Base-by-base conservation (phyloP, 768 basidiomycete genomes). In the Calvatia gigantea region DNA sequence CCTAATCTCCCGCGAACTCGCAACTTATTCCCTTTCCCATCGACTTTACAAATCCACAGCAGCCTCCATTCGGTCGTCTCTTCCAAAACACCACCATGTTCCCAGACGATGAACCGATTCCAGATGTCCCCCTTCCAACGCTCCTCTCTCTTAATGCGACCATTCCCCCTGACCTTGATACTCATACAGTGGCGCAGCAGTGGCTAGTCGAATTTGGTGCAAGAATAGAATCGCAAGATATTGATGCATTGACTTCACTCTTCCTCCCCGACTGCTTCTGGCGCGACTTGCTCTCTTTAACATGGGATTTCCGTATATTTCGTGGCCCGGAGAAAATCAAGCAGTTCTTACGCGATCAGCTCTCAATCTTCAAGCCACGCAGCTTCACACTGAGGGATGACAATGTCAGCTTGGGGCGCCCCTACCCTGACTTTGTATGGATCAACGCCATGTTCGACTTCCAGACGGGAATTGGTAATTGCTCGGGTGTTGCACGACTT, bases 261-360 rank as follows among this genome's bases (percentile, higher is more conserved):
- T 61, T 68, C 35, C 58, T 65, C 27, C 58, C 60, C 1, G 62
- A 64, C 8, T 46, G 29, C 3, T 67, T 71, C 52, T 84, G 82
- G 83, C 71, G 79, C 19, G 84, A 85, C 61, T 69, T 77, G 28
- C 62, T 81, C 12, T 66, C 78, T 1, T 65, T 83, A 39, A 84
- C 84, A 0, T 82, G 77, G 75, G 73, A 79, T 61, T 74, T 85
- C 59, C 75, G 79, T 6, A 79, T 79, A 1, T 74, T 83, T 58
- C 63, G 67, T 4, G 71, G 72, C 0, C 62, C 57, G 17, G 49
- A 64, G n/a, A 60, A 69, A 17, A 74, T 83, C 61, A 66, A 48
- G 14, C 52, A 58, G 19, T 73, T 82, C 58, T 68, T 82, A 37
- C 57, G 57, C 0, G 73, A 74, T 31, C 74, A 73, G 33, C 68